Percentiles rank a stretch among this genome's conserved stretches.
Evolutionary conservation across 108 stramenopile genomes (phyloP).

Genomic region (Mediolabrus comicus): DNA sequence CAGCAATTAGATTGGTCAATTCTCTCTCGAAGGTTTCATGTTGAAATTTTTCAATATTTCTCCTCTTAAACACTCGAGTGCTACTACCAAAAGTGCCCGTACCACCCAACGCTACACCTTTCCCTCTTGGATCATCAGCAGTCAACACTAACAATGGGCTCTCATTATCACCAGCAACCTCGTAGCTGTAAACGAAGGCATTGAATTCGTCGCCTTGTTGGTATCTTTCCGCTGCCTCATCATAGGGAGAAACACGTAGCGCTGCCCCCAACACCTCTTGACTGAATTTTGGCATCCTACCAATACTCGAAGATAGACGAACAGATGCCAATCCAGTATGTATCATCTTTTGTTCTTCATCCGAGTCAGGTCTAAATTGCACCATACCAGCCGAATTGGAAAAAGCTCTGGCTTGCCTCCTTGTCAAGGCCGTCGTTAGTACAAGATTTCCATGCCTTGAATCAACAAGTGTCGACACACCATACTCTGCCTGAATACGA

Average conservation of each 20-base stretch:
- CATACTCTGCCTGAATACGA: slow-evolving; percentile 57
- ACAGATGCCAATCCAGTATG: slow-evolving; percentile 35
- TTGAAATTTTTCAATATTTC: slow-evolving; percentile 6
- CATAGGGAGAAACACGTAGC: slow-evolving; percentile 62
- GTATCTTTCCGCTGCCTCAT: slow-evolving; percentile 53
- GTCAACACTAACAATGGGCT: slow-evolving; percentile 69
- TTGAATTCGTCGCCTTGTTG: slow-evolving; percentile 59
- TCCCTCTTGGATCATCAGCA: slow-evolving; percentile 53
- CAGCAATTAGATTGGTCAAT: slow-evolving; percentile 51
- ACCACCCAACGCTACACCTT: slow-evolving; percentile 8
- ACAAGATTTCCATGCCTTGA: slow-evolving; percentile 43
- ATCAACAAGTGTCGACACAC: slow-evolving; percentile 42
- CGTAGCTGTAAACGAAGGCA: slow-evolving; percentile 70
- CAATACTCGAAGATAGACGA: not conserved
- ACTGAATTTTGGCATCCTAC: slow-evolving; percentile 1
- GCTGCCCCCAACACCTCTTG: slow-evolving; percentile 66
- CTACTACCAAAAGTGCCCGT: slow-evolving; percentile 38
- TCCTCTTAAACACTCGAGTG: slow-evolving; percentile 20
- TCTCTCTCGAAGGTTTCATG: slow-evolving; percentile 24
- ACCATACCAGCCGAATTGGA: slow-evolving; percentile 57
- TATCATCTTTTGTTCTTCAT: slow-evolving; percentile 23
- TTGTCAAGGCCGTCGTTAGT: slow-evolving; percentile 52
- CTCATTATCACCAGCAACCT: slow-evolving; percentile 62
- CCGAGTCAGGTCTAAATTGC: slow-evolving; percentile 50
- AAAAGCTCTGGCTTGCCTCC: slow-evolving; percentile 50